Percentiles rank a stretch among this genome's conserved stretches.
phyloP scores from a whole-genome alignment of 495 filamentous ascomycete species.

The Tuber brumale region DNA sequence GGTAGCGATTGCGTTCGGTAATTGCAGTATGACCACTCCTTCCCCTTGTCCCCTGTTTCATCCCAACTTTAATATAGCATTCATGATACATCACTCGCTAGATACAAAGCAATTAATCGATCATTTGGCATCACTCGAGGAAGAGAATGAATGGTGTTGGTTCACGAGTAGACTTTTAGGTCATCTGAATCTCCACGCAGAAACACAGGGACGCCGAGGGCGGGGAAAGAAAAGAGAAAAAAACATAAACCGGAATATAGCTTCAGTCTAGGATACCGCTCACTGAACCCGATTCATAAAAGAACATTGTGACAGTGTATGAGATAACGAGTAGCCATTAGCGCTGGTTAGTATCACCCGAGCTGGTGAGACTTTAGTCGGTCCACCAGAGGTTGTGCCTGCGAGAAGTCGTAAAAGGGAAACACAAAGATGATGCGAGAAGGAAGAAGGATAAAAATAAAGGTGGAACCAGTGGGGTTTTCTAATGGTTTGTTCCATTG shows the following conservation, averaged over 20 bases:
- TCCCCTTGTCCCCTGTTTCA: background rate
- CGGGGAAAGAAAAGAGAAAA: background rate
- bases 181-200: background rate
- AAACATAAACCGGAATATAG: background rate
- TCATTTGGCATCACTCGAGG: constrained; percentile 1
- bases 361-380: background rate
- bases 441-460: background rate
- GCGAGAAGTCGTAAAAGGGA: background rate
- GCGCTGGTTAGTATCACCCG: background rate
- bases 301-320: background rate
- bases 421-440: background rate
- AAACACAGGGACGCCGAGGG: background rate
- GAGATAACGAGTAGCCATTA: background rate
- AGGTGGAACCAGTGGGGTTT: background rate
- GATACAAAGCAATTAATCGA: background rate
- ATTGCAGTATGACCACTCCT: background rate
- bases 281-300: background rate
- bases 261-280: background rate
- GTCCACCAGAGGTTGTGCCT: background rate
- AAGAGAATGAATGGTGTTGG: background rate
- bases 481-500: background rate
- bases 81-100: background rate
- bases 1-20: background rate
- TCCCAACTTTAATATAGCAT: background rate
- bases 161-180: background rate